A percentile compares a stretch with the other conserved stretches of the same genome.
Evolutionary conservation across 148 eudicot genomes (phyloP).

Genomic region (Silene uniflora): DNA sequence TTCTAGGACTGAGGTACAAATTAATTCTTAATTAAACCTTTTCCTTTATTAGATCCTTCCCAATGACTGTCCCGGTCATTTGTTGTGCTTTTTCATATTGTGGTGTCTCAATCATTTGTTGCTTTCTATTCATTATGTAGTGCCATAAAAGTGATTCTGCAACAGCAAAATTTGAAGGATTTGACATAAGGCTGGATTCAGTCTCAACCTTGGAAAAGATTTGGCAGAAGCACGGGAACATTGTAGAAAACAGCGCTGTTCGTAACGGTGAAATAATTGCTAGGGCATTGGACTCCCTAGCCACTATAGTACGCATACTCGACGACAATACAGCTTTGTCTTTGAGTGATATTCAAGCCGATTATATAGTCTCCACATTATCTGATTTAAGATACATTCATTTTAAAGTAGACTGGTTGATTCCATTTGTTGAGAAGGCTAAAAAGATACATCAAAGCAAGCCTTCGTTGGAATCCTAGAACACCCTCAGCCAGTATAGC

Average conservation of each 20-base stretch:
- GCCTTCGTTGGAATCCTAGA: not conserved
- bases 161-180: conserved; percentile 6
- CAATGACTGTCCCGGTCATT: too few relatives aligned
- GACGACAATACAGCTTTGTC: too few relatives aligned
- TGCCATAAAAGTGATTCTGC: not conserved
- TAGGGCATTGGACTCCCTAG: too few relatives aligned
- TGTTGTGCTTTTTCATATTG: too few relatives aligned
- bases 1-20: not conserved
- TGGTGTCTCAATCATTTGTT: too few relatives aligned
- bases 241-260: not conserved
- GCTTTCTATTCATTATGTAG: not conserved
- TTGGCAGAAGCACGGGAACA: conserved; percentile 21
- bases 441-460: not conserved
- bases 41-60: too few relatives aligned
- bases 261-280: not conserved
- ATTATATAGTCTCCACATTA: too few relatives aligned
- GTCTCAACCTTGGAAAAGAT: conserved; percentile 20
- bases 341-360: too few relatives aligned
- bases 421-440: conserved; percentile 11
- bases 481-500: not conserved
- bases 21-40: not conserved
- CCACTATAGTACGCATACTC: too few relatives aligned
- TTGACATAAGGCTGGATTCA: not conserved
- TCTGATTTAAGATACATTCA: not conserved
- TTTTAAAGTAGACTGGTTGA: conserved; percentile 15